Evolutionary conservation across 129 eudicot species (phyloP), one percentile per base, ranked within the genome.

Genomic region (Smallanthus sonchifolius): DNA sequence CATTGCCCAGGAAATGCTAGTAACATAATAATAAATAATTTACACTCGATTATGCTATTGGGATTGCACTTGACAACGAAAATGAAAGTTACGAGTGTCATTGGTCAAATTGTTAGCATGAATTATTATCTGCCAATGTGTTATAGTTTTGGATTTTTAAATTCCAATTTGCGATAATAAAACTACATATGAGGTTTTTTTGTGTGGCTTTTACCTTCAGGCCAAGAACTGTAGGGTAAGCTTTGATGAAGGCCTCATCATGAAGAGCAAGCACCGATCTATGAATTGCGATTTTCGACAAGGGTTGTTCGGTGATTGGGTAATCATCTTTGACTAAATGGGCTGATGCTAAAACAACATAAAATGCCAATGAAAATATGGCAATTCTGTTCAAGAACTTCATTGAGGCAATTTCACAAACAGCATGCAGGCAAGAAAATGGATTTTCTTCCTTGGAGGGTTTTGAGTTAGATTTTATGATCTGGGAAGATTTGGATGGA

Each of bases 261-360:
- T 78, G 82, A 40, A 78, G 79, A 38, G 86, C 84, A 61, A 78
- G 30, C 11, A 74, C 48, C 16, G 86, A 77, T 70, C 76, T 59
- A 24, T 82, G 86, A 57, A 85, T 82, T 15, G 79, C 79, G 36
- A 85, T 85, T 70, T 82, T 78, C 17, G 89, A 69, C 28, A 85
- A 75, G 36, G 89, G 86, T 59, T 82, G 89, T 75, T 68, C 83
- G 38, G 81, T 75, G 7, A 66, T 79, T 2, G 70, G 76, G 13
- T 64, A 70, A 67, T 45, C 74, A 2, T 24, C 39, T 28, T 59
- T 59, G 38, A 59, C n/a, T 4, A 59, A 20, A 67, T 38, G 79
- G 42, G 37, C 10, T 67, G 75, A 40, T 56, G 59, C 43, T 13
- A 37, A 52, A 65, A 54, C n/a, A 16, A 42, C 74, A 67, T 66